Evolutionary conservation across 495 filamentous ascomycete genomes (phyloP).

Genomic region (Pseudoneurospora amorphoporcata): DNA sequence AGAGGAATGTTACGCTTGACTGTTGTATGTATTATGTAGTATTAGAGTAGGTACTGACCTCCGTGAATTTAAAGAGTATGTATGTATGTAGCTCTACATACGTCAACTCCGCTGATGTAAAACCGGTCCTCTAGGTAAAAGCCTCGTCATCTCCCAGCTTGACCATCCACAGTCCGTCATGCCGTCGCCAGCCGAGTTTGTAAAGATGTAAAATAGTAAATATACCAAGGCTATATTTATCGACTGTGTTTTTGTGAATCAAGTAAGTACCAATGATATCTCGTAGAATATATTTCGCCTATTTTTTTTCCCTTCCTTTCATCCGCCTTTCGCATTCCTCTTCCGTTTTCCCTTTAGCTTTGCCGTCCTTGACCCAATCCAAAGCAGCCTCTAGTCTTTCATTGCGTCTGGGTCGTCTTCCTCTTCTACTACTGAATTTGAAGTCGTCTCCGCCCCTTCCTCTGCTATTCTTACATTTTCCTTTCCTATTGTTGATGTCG

Average conservation of each 20-base stretch:
- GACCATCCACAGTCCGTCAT: too few relatives aligned
- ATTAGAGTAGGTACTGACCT: too few relatives aligned
- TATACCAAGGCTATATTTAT: not conserved
- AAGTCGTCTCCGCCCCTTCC: not conserved
- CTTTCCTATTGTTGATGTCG: not conserved
- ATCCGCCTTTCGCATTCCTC: not conserved
- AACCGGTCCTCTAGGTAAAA: too few relatives aligned
- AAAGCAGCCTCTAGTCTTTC: not conserved
- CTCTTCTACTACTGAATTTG: not conserved
- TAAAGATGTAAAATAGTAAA: not conserved
- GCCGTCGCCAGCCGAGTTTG: not conserved
- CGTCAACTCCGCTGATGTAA: too few relatives aligned
- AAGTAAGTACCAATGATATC: not conserved
- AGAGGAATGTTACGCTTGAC: too few relatives aligned
- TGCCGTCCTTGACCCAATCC: not conserved
- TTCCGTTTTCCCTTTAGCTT: not conserved
- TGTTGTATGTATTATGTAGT: too few relatives aligned
- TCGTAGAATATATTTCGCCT: not conserved
- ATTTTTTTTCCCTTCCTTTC: not conserved
- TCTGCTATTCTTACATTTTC: not conserved
- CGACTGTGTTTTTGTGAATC: not conserved
- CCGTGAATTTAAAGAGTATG: too few relatives aligned
- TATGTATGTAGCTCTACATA: too few relatives aligned
- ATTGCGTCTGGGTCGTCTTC: not conserved
- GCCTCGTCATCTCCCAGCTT: too few relatives aligned